Conservation (phyloP, 2,329 filamentous ascomycete genomes). For the Fusarium anguioides region DNA sequence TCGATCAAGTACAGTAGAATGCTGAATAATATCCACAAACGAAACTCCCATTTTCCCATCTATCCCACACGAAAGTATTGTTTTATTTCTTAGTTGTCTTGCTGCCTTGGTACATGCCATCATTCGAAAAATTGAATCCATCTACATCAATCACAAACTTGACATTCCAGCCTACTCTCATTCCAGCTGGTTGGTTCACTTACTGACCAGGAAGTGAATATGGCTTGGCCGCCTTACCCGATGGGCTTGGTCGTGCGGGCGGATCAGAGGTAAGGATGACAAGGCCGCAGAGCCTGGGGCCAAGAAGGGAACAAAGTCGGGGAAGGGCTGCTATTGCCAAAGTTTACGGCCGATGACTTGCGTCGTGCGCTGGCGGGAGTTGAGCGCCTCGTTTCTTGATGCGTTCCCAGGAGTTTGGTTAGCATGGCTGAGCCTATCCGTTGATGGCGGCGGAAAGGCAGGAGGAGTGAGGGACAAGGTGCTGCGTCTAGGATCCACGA, state of each 20-base stretch:
- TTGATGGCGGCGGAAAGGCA: constrained; percentile 48
- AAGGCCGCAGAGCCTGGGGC: constrained; percentile 10
- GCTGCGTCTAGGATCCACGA: constrained; percentile 36
- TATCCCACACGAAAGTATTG: not conserved
- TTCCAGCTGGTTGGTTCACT: constrained; percentile 40
- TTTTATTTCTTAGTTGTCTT: not conserved
- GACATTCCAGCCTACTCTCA: constrained; percentile 37
- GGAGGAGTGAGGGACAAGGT: constrained; percentile 28
- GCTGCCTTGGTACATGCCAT: not conserved
- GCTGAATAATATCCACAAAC: not conserved
- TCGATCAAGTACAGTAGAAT: not conserved
- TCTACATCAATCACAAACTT: constrained; percentile 16
- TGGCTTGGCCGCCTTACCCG: constrained; percentile 37
- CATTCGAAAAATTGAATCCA: constrained; percentile 3
- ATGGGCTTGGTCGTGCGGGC: constrained; percentile 31
- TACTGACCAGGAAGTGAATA: constrained; percentile 25
- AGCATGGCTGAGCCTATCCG: constrained; percentile 51
- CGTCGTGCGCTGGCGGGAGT: constrained; percentile 40
- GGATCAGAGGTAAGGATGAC: constrained; percentile 23
- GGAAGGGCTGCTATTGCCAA: constrained; percentile 34
- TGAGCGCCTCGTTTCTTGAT: constrained; percentile 44
- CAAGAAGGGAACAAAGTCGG: constrained; percentile 24
- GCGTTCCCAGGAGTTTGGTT: constrained; percentile 49
- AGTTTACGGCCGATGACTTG: constrained; percentile 35
- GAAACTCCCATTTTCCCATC: not conserved